Percentiles rank a stretch among this genome's conserved stretches.
These are phyloP conservation scores for Thalia dealbata DNA, from an alignment of 176 grass and related monocot species.

Conservation along the genomic window DNA sequence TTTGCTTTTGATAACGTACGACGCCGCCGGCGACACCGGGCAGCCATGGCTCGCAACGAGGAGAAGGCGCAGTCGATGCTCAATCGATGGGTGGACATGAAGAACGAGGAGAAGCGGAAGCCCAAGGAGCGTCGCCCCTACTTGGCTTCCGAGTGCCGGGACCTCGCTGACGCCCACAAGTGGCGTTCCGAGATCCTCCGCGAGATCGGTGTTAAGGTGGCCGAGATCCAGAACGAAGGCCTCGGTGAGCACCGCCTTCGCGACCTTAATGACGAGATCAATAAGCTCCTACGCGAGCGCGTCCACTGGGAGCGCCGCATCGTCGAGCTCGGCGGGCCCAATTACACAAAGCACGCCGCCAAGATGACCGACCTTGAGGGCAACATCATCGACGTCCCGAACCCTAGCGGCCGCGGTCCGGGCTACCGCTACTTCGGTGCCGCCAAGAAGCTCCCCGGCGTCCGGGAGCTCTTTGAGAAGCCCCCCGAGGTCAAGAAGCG, in stretches of 20 bases:
- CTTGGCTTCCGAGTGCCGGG: constrained; percentile 91
- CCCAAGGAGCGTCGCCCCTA: constrained; percentile 85
- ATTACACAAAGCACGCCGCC: constrained; percentile 56
- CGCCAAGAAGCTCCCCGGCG: constrained; percentile 85
- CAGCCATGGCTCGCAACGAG: constrained; percentile 83
- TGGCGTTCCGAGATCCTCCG: constrained; percentile 96
- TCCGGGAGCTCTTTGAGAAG: constrained; percentile 92
- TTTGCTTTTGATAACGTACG: neutral
- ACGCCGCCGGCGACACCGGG: neutral
- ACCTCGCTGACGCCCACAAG: constrained; percentile 80
- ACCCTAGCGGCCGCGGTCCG: constrained; percentile 71
- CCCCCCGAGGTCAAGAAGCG: constrained; percentile 71
- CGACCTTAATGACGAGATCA: constrained; percentile 99
- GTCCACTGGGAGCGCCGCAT: constrained; percentile 94
- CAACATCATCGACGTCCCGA: constrained; percentile 90
- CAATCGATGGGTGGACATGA: constrained; percentile 95
- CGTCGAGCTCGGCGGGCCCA: constrained; percentile 68
- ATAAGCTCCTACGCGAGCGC: constrained; percentile 94
- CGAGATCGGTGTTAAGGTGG: constrained; percentile 89
- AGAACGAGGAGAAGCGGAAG: constrained; percentile 96
- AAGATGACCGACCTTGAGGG: constrained; percentile 92
- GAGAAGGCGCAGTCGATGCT: constrained; percentile 99
- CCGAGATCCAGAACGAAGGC: constrained; percentile 97
- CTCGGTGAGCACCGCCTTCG: constrained; percentile 90
- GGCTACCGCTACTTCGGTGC: constrained; percentile 97